phyloP scores from a whole-genome alignment of 352 stramenopile species.

The Phytophthora pinifolia region DNA sequence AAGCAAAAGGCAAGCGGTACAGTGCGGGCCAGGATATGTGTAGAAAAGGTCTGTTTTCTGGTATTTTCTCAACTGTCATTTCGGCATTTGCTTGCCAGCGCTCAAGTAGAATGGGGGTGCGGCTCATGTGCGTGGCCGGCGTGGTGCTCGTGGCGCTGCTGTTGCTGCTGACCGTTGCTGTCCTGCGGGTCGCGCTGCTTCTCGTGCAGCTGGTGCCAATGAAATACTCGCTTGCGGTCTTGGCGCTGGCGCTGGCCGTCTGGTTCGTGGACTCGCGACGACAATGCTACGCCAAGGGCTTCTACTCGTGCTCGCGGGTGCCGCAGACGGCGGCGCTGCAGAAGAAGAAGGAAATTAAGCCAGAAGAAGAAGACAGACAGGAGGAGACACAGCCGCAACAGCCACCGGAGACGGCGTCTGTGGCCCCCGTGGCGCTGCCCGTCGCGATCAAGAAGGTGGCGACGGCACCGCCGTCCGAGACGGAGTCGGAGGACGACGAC shows the following conservation, averaged over 20 bases:
- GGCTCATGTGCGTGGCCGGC: slow-evolving; percentile 19
- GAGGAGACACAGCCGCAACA: background rate
- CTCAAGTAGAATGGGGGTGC: slow-evolving; percentile 11
- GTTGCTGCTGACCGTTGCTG: slow-evolving; percentile 17
- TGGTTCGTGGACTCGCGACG: slow-evolving; percentile 30
- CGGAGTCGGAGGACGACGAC: slow-evolving; percentile 58
- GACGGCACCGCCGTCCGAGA: slow-evolving; percentile 41
- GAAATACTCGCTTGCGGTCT: slow-evolving; percentile 23
- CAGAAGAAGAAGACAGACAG: slow-evolving; percentile 4
- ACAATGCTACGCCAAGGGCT: slow-evolving; percentile 35
- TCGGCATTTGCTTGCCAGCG: background rate
- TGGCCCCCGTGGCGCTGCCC: slow-evolving; percentile 12
- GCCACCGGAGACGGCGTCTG: background rate
- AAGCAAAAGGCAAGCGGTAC: no score
- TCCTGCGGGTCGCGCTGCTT: slow-evolving; percentile 17
- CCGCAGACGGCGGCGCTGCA: slow-evolving; percentile 5
- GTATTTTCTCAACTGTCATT: background rate
- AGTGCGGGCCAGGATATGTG: no score
- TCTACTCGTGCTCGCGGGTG: slow-evolving; percentile 49
- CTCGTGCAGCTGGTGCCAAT: slow-evolving; percentile 29
- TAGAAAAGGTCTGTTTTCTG: no score
- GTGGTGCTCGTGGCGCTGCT: slow-evolving; percentile 19
- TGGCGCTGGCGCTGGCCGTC: slow-evolving; percentile 10
- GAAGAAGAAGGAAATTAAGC: background rate
- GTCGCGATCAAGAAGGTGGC: slow-evolving; percentile 21